phyloP scores from a whole-genome alignment of 139 green algal species.

The Pleodorina starrii region DNA sequence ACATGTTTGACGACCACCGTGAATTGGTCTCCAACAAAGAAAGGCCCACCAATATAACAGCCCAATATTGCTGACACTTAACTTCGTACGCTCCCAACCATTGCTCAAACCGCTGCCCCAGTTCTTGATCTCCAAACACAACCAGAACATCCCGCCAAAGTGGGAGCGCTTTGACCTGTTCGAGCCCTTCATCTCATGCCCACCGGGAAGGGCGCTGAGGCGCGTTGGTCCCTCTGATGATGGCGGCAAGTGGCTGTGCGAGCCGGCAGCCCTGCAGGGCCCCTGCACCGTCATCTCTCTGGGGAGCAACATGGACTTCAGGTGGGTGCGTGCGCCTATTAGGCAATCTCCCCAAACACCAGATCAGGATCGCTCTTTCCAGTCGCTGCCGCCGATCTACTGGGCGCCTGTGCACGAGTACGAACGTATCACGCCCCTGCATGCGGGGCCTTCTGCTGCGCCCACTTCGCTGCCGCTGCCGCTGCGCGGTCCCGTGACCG shows the following conservation, averaged over 20 bases:
- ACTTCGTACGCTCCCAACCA: no score
- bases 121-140: neutral
- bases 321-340: neutral
- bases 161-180: neutral
- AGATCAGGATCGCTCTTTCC: neutral
- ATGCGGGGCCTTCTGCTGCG: no score
- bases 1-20: neutral
- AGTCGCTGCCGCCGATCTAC: no score
- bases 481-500: no score
- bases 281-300: neutral
- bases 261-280: neutral
- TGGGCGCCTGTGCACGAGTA: no score
- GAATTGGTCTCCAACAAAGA: neutral
- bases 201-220: neutral
- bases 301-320: constrained; percentile 9
- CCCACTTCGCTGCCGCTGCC: no score
- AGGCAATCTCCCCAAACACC: neutral
- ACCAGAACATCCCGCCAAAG: neutral
- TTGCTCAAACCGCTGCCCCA: neutral
- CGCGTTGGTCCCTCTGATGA: neutral
- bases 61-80: no score
- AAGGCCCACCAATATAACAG: no score
- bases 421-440: no score
- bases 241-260: constrained; percentile 12
- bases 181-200: neutral